Evolutionary conservation across 1,284 basidiomycete species (phyloP).

Genomic region (Spongispora temasekensis): DNA sequence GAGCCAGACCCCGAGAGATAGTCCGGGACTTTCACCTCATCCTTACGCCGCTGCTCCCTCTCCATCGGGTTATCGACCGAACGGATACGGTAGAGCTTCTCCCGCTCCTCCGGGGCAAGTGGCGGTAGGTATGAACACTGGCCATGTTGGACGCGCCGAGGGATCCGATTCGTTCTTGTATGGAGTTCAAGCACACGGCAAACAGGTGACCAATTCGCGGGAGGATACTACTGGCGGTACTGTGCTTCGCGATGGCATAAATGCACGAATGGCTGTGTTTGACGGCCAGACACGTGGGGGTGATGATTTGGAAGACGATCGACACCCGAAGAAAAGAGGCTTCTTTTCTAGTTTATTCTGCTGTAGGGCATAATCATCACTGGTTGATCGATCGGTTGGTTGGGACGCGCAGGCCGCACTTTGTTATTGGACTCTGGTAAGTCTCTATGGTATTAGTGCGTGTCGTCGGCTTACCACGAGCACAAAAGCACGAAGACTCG

Average conservation of each 20-base stretch:
- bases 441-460: background rate
- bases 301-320: slow-evolving; percentile 35
- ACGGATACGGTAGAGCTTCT: slow-evolving; percentile 58
- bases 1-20: slow-evolving; percentile 61
- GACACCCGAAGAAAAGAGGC: slow-evolving; percentile 38
- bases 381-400: slow-evolving; percentile 24
- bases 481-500: slow-evolving; percentile 25
- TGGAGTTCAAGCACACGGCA: slow-evolving; percentile 46
- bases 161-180: slow-evolving; percentile 65
- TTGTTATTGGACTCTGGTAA: slow-evolving; percentile 28
- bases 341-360: slow-evolving; percentile 34
- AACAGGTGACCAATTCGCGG: slow-evolving; percentile 48
- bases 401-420: slow-evolving; percentile 32
- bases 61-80: slow-evolving; percentile 52
- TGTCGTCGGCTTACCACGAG: slow-evolving; percentile 5
- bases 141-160: slow-evolving; percentile 43
- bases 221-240: slow-evolving; percentile 48
- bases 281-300: slow-evolving; percentile 51
- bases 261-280: slow-evolving; percentile 56
- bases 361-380: slow-evolving; percentile 31
- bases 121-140: slow-evolving; percentile 38
- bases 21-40: slow-evolving; percentile 53
- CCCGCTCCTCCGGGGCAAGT: slow-evolving; percentile 43
- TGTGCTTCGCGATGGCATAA: slow-evolving; percentile 33
- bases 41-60: slow-evolving; percentile 68